Conservation (phyloP, 371 early-diverging fungal genomes). For the Syncephalastrum sp. region DNA sequence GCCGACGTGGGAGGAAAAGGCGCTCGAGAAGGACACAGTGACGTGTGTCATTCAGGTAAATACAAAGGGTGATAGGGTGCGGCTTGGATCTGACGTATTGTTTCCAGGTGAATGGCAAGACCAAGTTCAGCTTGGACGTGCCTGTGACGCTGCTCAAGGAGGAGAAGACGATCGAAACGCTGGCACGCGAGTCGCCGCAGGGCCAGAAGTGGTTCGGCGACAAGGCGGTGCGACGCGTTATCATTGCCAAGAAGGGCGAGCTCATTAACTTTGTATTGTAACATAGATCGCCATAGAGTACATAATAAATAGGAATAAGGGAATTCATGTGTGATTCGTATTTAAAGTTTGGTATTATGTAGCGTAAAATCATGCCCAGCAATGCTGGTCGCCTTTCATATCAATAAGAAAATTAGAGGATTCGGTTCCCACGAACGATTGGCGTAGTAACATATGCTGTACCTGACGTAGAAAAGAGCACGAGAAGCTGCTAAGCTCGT, state of each 20-base stretch:
- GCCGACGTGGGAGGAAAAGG: slow-evolving; percentile 61
- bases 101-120: slow-evolving; percentile 77
- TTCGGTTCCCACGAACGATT: no score
- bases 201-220: slow-evolving; percentile 60
- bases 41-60: slow-evolving; percentile 60
- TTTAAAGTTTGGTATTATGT: no score
- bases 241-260: slow-evolving; percentile 74
- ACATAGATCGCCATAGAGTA: no score
- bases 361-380: no score
- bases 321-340: no score
- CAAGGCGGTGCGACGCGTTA: slow-evolving; percentile 55
- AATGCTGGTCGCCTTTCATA: no score
- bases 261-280: slow-evolving; percentile 71
- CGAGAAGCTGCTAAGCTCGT: no score
- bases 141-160: slow-evolving; percentile 40
- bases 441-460: no score
- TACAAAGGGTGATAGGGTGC: neutral
- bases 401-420: no score
- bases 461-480: no score
- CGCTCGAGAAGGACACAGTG: slow-evolving; percentile 49
- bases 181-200: slow-evolving; percentile 47
- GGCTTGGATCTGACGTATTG: neutral
- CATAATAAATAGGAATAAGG: no score
- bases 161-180: slow-evolving; percentile 36
- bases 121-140: slow-evolving; percentile 64